Base-by-base conservation (phyloP, 805 yeast genomes). In the Dipodascus albidus region DNA sequence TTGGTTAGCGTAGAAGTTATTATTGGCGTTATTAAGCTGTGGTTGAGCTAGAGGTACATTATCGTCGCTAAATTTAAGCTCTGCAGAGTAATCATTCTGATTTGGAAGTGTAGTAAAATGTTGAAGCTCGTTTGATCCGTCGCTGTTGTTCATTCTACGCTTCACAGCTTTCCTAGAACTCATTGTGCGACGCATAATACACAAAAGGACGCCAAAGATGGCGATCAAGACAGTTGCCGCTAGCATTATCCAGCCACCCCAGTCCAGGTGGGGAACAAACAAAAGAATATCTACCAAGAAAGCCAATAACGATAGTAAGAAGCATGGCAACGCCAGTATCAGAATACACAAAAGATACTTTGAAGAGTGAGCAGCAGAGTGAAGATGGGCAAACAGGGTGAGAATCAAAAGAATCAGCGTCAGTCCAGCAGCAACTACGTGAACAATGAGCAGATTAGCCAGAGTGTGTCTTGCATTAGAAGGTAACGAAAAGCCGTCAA, bases 161-260 rank as follows among this genome's bases (percentile, higher is more conserved):
- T 57, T 54, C 62, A 59, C 58, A 31, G 64, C 65, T 53, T 59
- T 58, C 33, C 55, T 59, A 20, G 64, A 61, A 6, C 62, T 57
- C 2, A 81, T 77, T 0, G 85, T 76, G 59, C 96, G 72, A 62
- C 90, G 79, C 72, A 84, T 75, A 52, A 86, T 74, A 65, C 96
- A 87, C 19, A 85, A 67, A 58, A 83, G 64, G 1, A 88, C 76
- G 1, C 87, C 81, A 24, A 80, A 74, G 1, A 83, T 57, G 0
- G 91, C 84, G 49, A 82, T 73, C 31, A 83, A 65, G 1, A 84
- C 77, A 0, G 93, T 79, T 1, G 91, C 78, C 0, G 80, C 80
- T 23, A 90, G 70, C 55, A 86, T 77, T 51, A 85, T 70, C 97
- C 97, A 91, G 23, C 96, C 96, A 48, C 83, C 77, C 82, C 88